Evolutionary conservation across 306 rosid species (phyloP).

Genomic region (Lathyrus sativus): DNA sequence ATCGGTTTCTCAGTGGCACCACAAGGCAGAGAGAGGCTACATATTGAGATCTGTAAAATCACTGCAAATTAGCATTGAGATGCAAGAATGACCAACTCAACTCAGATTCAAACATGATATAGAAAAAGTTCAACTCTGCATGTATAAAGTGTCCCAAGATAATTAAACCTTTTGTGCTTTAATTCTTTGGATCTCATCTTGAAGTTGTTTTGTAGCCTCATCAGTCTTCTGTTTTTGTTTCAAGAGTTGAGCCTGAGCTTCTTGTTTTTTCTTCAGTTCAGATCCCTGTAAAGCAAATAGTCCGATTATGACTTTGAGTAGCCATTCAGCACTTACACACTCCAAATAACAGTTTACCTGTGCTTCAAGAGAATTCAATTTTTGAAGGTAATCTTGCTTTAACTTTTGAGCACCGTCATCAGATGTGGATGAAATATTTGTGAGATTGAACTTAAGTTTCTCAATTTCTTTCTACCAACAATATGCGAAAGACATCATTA

Average conservation of each 20-base stretch:
- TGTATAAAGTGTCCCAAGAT: slow-evolving; percentile 14
- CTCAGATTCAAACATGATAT: slow-evolving; percentile 1
- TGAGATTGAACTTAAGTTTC: slow-evolving; percentile 61
- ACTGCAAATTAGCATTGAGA: background rate
- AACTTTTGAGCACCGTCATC: slow-evolving; percentile 87
- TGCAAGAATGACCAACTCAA: background rate
- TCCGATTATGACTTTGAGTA: slow-evolving; percentile 35
- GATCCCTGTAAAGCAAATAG: slow-evolving; percentile 62
- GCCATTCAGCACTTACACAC: slow-evolving; percentile 14
- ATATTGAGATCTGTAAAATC: slow-evolving; percentile 1
- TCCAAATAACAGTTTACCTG: slow-evolving; percentile 58
- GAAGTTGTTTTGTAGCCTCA: slow-evolving; percentile 82
- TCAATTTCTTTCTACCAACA: slow-evolving; percentile 82
- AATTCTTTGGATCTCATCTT: slow-evolving; percentile 90
- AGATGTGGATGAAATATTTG: slow-evolving; percentile 69
- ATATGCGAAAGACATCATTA: slow-evolving; percentile 17
- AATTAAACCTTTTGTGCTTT: slow-evolving; percentile 78
- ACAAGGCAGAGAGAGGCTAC: background rate
- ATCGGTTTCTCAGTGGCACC: background rate
- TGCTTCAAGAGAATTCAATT: slow-evolving; percentile 79
- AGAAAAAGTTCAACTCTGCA: slow-evolving; percentile 6
- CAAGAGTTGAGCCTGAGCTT: slow-evolving; percentile 83
- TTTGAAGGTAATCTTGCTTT: slow-evolving; percentile 88
- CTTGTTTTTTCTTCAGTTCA: slow-evolving; percentile 87
- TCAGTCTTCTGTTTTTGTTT: slow-evolving; percentile 88